Conservation (phyloP, 306 rosid genomes). For the Malus orientalis region DNA sequence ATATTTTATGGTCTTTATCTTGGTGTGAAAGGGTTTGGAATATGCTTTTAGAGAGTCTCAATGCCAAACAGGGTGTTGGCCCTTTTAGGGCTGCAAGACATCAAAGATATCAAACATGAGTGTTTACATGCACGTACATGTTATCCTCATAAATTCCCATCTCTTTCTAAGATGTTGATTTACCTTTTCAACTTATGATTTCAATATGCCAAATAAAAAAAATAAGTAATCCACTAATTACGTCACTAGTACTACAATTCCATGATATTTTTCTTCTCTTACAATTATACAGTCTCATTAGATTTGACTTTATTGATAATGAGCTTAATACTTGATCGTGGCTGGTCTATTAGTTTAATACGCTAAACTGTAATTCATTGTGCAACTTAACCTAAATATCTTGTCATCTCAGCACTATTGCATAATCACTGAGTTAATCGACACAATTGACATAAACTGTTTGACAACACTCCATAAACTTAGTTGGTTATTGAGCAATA, state of each 20-base stretch:
- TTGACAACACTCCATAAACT: constrained; percentile 2
- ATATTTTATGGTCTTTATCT: neutral
- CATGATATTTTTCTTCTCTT: neutral
- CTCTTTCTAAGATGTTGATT: too few species aligned
- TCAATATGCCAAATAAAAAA: too few species aligned
- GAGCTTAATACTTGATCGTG: too few species aligned
- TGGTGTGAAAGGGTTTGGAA: neutral
- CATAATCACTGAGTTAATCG: neutral
- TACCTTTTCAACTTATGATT: too few species aligned
- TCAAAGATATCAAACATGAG: too few species aligned
- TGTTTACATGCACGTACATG: neutral
- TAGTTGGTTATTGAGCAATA: constrained; percentile 4
- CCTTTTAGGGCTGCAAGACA: neutral
- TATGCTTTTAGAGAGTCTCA: neutral
- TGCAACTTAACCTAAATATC: too few species aligned
- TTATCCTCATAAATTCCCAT: neutral
- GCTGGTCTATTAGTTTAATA: too few species aligned
- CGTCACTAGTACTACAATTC: neutral
- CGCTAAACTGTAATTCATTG: neutral
- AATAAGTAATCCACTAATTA: neutral
- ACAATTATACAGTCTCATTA: neutral
- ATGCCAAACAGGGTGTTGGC: neutral
- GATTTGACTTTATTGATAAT: too few species aligned
- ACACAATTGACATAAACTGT: neutral
- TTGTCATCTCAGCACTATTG: neutral